These are phyloP conservation scores for Quercus lobata DNA, from an alignment of 331 rosid species.

Conservation along the genomic window DNA sequence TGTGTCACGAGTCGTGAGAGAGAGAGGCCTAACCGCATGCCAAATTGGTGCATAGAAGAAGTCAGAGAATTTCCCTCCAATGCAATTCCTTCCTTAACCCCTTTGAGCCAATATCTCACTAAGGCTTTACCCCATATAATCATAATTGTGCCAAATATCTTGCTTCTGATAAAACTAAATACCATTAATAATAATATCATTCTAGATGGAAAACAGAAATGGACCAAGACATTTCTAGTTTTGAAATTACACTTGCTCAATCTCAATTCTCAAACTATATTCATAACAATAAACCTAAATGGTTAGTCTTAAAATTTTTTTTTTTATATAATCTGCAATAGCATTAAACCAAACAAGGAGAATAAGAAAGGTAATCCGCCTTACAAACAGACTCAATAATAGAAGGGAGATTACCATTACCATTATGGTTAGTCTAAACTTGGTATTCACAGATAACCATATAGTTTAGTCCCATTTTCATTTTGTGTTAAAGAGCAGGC, in stretches of 20 bases:
- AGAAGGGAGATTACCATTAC: no score
- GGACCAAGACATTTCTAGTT: not conserved
- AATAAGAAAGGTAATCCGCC: no score
- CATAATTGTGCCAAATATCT: not conserved
- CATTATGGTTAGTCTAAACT: no score
- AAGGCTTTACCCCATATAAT: not conserved
- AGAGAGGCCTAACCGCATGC: no score
- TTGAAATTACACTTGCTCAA: no score
- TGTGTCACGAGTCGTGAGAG: constrained; percentile 4
- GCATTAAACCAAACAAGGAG: no score
- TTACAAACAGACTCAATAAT: no score
- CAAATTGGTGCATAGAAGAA: not conserved
- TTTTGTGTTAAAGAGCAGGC: not conserved
- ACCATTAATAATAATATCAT: not conserved
- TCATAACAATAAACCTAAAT: no score
- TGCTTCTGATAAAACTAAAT: not conserved
- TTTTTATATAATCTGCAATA: no score
- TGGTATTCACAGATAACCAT: no score
- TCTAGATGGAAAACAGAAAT: not conserved
- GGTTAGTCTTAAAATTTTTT: no score
- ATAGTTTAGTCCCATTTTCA: not conserved
- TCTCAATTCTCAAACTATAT: no score
- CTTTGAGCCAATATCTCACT: not conserved
- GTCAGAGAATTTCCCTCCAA: not conserved
- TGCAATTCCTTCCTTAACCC: not conserved